A percentile compares a stretch with the other conserved stretches of the same genome.
Evolutionary conservation across 2,329 filamentous ascomycete genomes (phyloP).

Genomic region (Cladosporium sp.): DNA sequence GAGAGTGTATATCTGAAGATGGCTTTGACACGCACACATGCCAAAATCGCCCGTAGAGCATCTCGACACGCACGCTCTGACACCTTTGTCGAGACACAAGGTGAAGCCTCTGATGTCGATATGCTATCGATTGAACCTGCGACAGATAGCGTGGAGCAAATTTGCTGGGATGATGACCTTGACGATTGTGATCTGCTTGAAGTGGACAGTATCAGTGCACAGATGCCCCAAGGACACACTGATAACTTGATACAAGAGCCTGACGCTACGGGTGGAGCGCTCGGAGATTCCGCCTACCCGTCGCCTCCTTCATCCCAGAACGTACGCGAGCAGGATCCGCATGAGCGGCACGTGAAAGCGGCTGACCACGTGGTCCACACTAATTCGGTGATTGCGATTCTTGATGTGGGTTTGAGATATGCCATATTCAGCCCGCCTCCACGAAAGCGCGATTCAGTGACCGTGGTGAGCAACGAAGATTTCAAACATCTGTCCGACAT

Average conservation of each 20-base stretch:
- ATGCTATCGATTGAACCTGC: neutral
- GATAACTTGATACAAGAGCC: too few relatives aligned
- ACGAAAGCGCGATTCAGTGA: constrained; percentile 16
- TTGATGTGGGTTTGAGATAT: neutral
- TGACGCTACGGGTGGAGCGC: too few relatives aligned
- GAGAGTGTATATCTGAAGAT: neutral
- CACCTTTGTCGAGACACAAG: too few relatives aligned
- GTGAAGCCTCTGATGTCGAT: neutral
- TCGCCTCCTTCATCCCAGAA: constrained; percentile 2
- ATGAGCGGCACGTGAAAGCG: neutral
- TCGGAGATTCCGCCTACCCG: neutral
- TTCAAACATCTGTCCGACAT: constrained; percentile 33
- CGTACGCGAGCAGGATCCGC: neutral
- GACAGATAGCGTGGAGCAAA: neutral
- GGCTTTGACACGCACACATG: neutral
- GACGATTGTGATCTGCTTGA: neutral
- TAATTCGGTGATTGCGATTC: neutral
- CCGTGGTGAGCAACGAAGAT: constrained; percentile 31
- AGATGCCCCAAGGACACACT: too few relatives aligned
- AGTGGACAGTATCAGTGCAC: too few relatives aligned
- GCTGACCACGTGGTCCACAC: neutral
- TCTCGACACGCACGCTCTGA: neutral
- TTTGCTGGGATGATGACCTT: neutral
- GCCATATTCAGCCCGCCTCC: neutral
- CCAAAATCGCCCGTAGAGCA: neutral